Evolutionary conservation across 331 rosid species (phyloP).

Genomic region (Quercus phellos): DNA sequence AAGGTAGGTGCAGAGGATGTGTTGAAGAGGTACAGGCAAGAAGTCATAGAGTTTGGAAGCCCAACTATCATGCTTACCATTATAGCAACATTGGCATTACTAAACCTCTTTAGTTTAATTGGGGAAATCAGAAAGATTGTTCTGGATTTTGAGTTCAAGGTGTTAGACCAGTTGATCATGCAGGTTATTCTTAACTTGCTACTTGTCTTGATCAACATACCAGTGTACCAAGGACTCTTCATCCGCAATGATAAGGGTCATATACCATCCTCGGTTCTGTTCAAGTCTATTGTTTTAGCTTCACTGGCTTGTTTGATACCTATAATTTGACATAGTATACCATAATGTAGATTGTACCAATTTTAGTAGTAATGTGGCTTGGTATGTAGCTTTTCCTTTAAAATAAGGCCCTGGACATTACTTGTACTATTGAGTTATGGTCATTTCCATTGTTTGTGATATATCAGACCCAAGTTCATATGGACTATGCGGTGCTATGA

Average conservation of each 20-base stretch:
- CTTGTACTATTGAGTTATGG: no score
- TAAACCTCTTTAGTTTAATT: slow-evolving; percentile 39
- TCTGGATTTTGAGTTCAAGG: slow-evolving; percentile 24
- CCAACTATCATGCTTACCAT: slow-evolving; percentile 34
- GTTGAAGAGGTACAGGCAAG: slow-evolving; percentile 41
- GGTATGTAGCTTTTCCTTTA: neutral
- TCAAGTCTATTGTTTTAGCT: slow-evolving; percentile 42
- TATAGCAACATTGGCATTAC: slow-evolving; percentile 45
- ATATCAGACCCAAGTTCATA: no score
- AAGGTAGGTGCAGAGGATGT: slow-evolving; percentile 51
- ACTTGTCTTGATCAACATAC: slow-evolving; percentile 40
- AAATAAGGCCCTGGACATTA: no score
- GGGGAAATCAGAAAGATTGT: slow-evolving; percentile 37
- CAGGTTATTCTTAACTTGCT: slow-evolving; percentile 45
- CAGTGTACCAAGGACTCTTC: slow-evolving; percentile 60
- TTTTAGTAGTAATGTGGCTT: neutral
- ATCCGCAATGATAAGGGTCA: slow-evolving; percentile 48
- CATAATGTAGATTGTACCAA: neutral
- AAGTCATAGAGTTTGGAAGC: slow-evolving; percentile 59
- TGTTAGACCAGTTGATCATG: slow-evolving; percentile 27
- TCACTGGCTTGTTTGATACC: slow-evolving; percentile 32
- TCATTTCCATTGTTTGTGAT: no score
- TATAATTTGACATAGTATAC: neutral
- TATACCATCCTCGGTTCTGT: slow-evolving; percentile 38
- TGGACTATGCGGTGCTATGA: no score